A percentile compares a stretch with the other conserved stretches of the same genome.
phyloP scores from a whole-genome alignment of 257 asterid species.

The Thymus quinquecostatus region DNA sequence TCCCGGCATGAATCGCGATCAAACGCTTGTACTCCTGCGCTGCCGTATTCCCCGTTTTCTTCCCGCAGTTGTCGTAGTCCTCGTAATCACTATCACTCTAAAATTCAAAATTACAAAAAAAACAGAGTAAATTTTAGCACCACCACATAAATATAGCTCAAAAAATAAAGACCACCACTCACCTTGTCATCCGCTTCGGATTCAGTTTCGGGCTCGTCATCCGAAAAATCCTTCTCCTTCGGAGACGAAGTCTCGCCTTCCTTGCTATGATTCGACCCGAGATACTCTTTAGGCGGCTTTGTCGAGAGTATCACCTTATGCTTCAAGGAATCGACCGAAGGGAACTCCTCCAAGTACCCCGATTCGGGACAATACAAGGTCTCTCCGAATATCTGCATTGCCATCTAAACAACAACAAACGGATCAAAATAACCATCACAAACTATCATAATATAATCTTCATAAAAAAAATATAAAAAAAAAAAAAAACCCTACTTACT shows the following conservation, averaged over 20 bases:
- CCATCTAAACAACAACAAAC: constrained; percentile 49
- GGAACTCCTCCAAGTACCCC: constrained; percentile 67
- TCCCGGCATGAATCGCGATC: constrained; percentile 93
- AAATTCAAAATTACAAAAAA: constrained; percentile 2
- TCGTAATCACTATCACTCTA: constrained; percentile 64
- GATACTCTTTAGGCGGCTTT: constrained; percentile 87
- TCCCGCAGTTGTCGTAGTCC: constrained; percentile 46
- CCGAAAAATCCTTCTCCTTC: constrained; percentile 50
- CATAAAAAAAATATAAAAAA: too few species aligned
- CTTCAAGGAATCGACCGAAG: constrained; percentile 70
- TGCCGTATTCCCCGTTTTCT: constrained; percentile 42
- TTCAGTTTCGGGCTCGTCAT: constrained; percentile 64
- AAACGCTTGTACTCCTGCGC: constrained; percentile 71
- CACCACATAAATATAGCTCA: background rate
- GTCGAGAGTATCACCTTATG: constrained; percentile 78
- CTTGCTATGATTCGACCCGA: constrained; percentile 47
- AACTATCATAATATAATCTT: too few species aligned
- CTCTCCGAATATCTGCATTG: constrained; percentile 66
- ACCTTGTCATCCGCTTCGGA: constrained; percentile 53
- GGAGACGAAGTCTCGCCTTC: constrained; percentile 52
- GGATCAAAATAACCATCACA: too few species aligned
- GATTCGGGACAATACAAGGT: constrained; percentile 69
- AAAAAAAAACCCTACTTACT: constrained; percentile 35
- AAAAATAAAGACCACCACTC: constrained; percentile 1
- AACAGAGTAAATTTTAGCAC: background rate